Conservation (phyloP, 1,284 basidiomycete species). For the Tilletia caries region DNA sequence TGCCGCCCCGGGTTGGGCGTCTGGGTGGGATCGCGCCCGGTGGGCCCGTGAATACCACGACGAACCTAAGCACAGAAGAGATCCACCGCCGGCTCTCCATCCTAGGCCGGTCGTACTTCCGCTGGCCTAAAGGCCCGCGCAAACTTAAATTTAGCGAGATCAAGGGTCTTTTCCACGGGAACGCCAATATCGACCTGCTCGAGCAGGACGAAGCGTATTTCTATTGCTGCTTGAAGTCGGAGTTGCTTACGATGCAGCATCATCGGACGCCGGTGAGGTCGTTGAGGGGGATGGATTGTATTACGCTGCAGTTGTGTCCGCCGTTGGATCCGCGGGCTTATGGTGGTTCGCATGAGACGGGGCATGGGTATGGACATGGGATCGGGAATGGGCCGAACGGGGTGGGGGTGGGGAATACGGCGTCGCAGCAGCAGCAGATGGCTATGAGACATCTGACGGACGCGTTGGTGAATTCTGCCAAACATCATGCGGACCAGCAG, state of each 20-base stretch:
- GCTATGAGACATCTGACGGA: background rate
- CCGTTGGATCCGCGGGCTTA: background rate
- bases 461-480: slow-evolving; percentile 1
- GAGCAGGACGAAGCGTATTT: slow-evolving; percentile 37
- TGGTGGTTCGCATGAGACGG: background rate
- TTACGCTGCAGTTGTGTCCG: background rate
- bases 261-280: slow-evolving; percentile 48
- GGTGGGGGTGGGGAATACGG: too few species aligned
- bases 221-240: slow-evolving; percentile 24
- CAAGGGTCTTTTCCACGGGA: slow-evolving; percentile 27
- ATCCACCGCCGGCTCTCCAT: slow-evolving; percentile 24
- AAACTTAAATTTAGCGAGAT: background rate
- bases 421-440: too few species aligned
- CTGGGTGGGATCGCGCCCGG: too few species aligned
- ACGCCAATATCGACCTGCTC: slow-evolving; percentile 27
- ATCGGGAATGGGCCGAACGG: background rate
- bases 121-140: background rate
- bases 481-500: background rate
- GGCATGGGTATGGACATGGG: too few species aligned
- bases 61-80: background rate
- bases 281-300: slow-evolving; percentile 27
- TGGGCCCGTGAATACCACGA: background rate
- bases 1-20: too few species aligned
- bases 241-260: slow-evolving; percentile 43
- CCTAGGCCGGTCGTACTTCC: slow-evolving; percentile 29